Percentiles rank a stretch among this genome's conserved stretches.
These are phyloP conservation scores for Saussurea involucrata DNA, from an alignment of 129 eudicot genomes.

Conservation along the genomic window DNA sequence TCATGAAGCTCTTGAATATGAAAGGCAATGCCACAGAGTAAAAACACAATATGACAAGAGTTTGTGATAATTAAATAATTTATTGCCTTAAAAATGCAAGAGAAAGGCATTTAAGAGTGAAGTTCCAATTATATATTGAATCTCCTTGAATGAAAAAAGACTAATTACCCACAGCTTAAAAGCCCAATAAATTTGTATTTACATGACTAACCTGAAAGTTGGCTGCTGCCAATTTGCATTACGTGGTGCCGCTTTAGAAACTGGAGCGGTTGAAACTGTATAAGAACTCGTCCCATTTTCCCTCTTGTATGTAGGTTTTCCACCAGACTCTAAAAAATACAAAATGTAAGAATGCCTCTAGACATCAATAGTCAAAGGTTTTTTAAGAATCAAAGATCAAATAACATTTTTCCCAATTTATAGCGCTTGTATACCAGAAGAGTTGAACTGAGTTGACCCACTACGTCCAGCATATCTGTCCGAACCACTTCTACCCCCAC, in stretches of 20 bases:
- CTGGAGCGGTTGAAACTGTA: slow-evolving; percentile 36
- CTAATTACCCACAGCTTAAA: not conserved
- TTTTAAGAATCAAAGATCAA: not conserved
- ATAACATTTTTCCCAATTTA: not conserved
- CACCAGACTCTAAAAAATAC: slow-evolving; percentile 49
- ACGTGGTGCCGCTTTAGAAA: slow-evolving; percentile 35
- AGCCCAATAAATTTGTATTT: not conserved
- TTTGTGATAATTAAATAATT: too few relatives aligned
- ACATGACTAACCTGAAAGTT: slow-evolving; percentile 41
- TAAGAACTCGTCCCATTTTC: slow-evolving; percentile 55
- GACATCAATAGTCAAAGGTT: not conserved
- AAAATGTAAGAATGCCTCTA: not conserved
- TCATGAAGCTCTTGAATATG: too few relatives aligned
- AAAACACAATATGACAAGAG: too few relatives aligned
- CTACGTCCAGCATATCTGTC: slow-evolving; percentile 56
- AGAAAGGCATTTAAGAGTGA: too few relatives aligned
- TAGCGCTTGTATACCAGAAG: slow-evolving; percentile 48
- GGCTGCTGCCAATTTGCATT: slow-evolving; percentile 45
- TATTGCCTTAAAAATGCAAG: too few relatives aligned
- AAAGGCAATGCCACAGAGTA: too few relatives aligned
- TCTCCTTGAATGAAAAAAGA: not conserved
- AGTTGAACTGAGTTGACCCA: slow-evolving; percentile 38
- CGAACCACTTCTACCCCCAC: slow-evolving; percentile 55
- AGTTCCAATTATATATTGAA: not conserved
- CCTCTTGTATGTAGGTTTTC: slow-evolving; percentile 46